Conservation (phyloP, 1,139 yeast genomes). For the Candida sojae region DNA sequence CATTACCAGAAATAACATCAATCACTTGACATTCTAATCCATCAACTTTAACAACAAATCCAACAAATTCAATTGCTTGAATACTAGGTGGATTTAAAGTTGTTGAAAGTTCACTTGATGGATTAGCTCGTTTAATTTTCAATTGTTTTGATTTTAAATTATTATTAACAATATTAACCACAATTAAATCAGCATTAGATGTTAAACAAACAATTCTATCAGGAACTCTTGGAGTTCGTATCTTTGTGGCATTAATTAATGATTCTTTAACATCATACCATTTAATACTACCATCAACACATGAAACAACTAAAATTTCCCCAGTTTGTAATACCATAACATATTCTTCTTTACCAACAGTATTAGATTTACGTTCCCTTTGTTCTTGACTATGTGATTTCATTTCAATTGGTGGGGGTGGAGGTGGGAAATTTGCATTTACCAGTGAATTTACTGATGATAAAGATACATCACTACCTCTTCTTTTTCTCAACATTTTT, state of each 20-base stretch:
- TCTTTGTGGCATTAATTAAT: slow-evolving; percentile 50
- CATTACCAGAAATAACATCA: slow-evolving; percentile 78
- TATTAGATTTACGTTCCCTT: slow-evolving; percentile 6
- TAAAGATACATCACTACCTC: slow-evolving; percentile 29
- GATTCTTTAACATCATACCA: slow-evolving; percentile 16
- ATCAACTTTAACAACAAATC: slow-evolving; percentile 64
- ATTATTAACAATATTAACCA: slow-evolving; percentile 66
- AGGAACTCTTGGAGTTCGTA: slow-evolving; percentile 72
- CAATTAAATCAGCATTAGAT: slow-evolving; percentile 47
- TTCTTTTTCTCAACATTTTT: slow-evolving; percentile 32
- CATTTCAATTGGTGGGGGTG: slow-evolving; percentile 22
- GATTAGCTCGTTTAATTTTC: slow-evolving; percentile 42
- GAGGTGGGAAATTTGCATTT: slow-evolving; percentile 38
- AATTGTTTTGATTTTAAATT: slow-evolving; percentile 63
- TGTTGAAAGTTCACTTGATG: background rate
- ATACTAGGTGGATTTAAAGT: slow-evolving; percentile 7
- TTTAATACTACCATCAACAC: slow-evolving; percentile 46
- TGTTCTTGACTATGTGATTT: slow-evolving; percentile 13
- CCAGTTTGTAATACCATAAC: slow-evolving; percentile 46
- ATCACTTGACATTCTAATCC: slow-evolving; percentile 61
- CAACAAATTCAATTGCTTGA: slow-evolving; percentile 57
- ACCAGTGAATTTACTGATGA: slow-evolving; percentile 21
- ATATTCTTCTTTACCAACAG: slow-evolving; percentile 25
- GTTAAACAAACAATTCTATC: slow-evolving; percentile 68
- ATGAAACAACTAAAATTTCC: slow-evolving; percentile 45